phyloP scores from a whole-genome alignment of 1,139 yeast genomes.

The Taphrina betulina region DNA sequence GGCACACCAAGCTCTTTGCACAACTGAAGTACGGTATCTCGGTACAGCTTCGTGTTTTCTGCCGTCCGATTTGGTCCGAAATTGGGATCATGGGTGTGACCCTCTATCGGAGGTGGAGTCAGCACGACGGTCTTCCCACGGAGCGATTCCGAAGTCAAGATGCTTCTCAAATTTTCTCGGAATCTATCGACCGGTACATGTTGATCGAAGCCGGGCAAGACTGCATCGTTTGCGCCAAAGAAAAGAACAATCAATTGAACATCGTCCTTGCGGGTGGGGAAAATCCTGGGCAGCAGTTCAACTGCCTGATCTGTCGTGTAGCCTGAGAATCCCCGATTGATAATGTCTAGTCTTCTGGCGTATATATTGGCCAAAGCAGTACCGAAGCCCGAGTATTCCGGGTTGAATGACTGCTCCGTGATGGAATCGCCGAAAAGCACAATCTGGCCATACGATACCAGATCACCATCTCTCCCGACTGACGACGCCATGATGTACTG shows the following conservation, averaged over 20 bases:
- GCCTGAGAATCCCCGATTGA: slow-evolving; percentile 30
- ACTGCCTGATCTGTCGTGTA: slow-evolving; percentile 25
- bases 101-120: slow-evolving; percentile 66
- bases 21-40: slow-evolving; percentile 51
- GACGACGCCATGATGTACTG: slow-evolving; percentile 2
- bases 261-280: slow-evolving; percentile 17
- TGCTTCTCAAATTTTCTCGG: neutral
- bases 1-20: slow-evolving; percentile 52
- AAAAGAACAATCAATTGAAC: slow-evolving; percentile 57
- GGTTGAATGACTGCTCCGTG: slow-evolving; percentile 26
- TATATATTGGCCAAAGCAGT: slow-evolving; percentile 20
- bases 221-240: slow-evolving; percentile 79
- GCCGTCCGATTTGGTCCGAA: slow-evolving; percentile 43
- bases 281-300: slow-evolving; percentile 14
- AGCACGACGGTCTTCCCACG: slow-evolving; percentile 51
- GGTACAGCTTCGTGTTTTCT: slow-evolving; percentile 51
- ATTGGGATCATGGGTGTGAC: slow-evolving; percentile 40
- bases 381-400: slow-evolving; percentile 21
- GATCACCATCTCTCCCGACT: neutral
- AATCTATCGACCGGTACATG: slow-evolving; percentile 22
- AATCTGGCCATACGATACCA: slow-evolving; percentile 28
- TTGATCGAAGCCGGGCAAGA: slow-evolving; percentile 22
- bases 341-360: slow-evolving; percentile 20
- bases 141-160: slow-evolving; percentile 1
- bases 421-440: slow-evolving; percentile 32